Percentiles rank a stretch among this genome's conserved stretches.
phyloP scores from a whole-genome alignment of 2,329 filamentous ascomycete genomes.

The Domatiomyces catenatus region DNA sequence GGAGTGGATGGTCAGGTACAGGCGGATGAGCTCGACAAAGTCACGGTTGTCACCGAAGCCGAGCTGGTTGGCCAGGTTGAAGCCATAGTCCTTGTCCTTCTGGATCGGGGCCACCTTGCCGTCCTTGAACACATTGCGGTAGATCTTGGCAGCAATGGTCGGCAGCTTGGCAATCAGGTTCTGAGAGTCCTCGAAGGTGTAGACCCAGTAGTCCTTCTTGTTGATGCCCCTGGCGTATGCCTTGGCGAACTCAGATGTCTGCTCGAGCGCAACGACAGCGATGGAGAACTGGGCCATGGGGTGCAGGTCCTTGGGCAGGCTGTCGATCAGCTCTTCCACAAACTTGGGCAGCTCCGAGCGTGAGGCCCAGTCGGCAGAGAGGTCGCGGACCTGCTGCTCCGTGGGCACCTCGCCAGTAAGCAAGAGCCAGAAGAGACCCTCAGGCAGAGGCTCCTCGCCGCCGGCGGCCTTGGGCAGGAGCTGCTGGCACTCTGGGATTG shows the following conservation, averaged over 20 bases:
- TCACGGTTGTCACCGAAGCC: constrained; percentile 89
- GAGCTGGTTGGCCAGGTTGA: constrained; percentile 99
- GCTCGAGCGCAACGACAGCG: constrained; percentile 94
- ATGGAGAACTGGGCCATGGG: constrained; percentile 99
- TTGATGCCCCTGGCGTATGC: constrained; percentile 97
- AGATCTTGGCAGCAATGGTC: constrained; percentile 94
- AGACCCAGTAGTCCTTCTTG: constrained; percentile 99
- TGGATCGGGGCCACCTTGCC: constrained; percentile 91
- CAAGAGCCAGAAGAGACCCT: constrained; percentile 99
- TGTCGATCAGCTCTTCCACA: constrained; percentile 98
- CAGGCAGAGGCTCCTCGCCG: constrained; percentile 89
- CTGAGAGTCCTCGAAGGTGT: constrained; percentile 99
- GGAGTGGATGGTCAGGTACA: constrained; percentile 99
- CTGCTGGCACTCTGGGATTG: constrained; percentile 97
- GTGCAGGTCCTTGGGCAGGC: constrained; percentile 96
- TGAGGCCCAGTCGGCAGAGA: constrained; percentile 97
- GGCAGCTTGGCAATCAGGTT: constrained; percentile 99
- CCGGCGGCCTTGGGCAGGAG: constrained; percentile 92
- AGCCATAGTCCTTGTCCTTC: constrained; percentile 98
- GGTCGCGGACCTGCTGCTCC: constrained; percentile 95
- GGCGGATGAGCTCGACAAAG: constrained; percentile 94
- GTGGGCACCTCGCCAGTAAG: constrained; percentile 93
- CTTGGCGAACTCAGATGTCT: constrained; percentile 94
- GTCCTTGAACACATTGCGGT: constrained; percentile 99
- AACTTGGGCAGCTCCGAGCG: constrained; percentile 95